Evolutionary conservation across 805 yeast species (phyloP), one percentile per base, ranked within the genome.

Genomic region (Sungouiozyma intestinalis): DNA sequence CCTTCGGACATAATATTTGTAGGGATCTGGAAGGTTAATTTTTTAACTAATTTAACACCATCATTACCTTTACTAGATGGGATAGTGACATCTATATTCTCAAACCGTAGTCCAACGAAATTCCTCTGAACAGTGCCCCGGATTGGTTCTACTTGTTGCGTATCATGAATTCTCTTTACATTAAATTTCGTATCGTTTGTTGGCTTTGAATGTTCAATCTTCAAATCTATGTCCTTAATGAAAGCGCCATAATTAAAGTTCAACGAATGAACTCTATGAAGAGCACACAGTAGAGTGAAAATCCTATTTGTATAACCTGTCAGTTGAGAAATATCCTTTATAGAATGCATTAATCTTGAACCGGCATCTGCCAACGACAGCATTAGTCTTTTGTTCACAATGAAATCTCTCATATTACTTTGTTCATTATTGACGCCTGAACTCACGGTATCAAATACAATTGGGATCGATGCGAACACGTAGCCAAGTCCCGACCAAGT

Each of bases 401-500:
- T 81, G 52, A 87, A 88, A 50, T 84, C 86, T 53, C 85, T 80
- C 85, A 88, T 85, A 54, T 79, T 80, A 44, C 69, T 71, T 44
- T 76, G 73, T 53, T 64, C 73, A 15, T 61, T 52, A 34, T 57
- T 49, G n/a, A 46, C 47, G 14, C 55, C 61, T 40, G 60, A 44
- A 5, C 55, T 58, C 46, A 71, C 49, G 3, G 70, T 60, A 16
- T 79, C 80, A 44, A 85, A 60, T 40, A 87, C 76, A 15, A 88
- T 88, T 2, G 97, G 97, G 48, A 88, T 72, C 1, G 95, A 82
- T 0, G 95, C 85, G 65, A 85, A 87, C 17, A 87, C 63, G 58
- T 86, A 87, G n/a, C 97, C 96, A 64, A 88, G 73, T 0, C 94
- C 95, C 3, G 95, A 86, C 97, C 97, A 88, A 11, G 90, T 77